Percentiles rank a stretch among this genome's conserved stretches.
These are phyloP conservation scores for Chalaropsis thielavioides DNA, from an alignment of 2,329 filamentous ascomycete species.

Conservation along the genomic window DNA sequence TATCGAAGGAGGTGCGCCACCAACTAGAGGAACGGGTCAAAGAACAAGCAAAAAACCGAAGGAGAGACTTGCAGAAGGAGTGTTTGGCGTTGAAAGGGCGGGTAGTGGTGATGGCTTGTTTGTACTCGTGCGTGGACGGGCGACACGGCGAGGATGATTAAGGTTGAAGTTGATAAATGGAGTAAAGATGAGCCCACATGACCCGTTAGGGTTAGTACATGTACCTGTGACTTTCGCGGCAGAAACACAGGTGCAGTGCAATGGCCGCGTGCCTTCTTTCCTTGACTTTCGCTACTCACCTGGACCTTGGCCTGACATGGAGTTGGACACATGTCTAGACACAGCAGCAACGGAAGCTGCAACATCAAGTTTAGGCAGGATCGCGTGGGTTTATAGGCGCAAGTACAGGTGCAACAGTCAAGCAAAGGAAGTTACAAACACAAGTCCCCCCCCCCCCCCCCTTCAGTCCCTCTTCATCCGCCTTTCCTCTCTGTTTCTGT, in stretches of 20 bases:
- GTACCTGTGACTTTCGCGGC: neutral
- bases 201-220: neutral
- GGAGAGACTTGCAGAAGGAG: neutral
- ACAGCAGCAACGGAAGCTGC: neutral
- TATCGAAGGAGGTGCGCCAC: slow-evolving; percentile 8
- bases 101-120: neutral
- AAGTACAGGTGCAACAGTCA: neutral
- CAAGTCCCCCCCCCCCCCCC: neutral
- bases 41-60: neutral
- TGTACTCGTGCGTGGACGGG: no score
- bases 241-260: neutral
- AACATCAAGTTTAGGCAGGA: neutral
- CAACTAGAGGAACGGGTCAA: neutral
- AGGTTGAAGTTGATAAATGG: neutral
- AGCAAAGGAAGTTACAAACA: neutral
- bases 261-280: no score
- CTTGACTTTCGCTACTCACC: neutral
- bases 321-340: neutral
- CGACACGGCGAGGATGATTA: slow-evolving; percentile 1
- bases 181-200: neutral
- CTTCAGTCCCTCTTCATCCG: neutral
- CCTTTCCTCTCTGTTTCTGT: neutral
- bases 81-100: neutral
- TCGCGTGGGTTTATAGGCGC: neutral
- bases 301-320: no score